Base-by-base conservation (phyloP, 768 basidiomycete species). In the Leccinum obscurum region DNA sequence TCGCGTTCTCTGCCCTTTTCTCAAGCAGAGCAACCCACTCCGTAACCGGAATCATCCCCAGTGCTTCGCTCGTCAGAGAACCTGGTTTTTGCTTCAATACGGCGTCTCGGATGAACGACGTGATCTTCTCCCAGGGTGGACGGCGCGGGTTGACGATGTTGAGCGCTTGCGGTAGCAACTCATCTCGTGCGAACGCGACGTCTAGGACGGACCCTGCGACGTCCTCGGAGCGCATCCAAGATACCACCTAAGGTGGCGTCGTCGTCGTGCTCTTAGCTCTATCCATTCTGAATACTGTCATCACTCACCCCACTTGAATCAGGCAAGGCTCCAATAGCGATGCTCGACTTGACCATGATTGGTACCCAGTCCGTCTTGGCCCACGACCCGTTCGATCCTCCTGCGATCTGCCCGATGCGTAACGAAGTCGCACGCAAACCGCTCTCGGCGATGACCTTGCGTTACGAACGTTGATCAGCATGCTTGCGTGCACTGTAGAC, bases 131-230 rank as follows among this genome's bases (percentile, higher is more conserved):
- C 72, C 77, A 80, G 2, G 67, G 28, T 11, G 76, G 61, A 2
- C 75, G 73, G 11, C 66, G 68, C 1, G 79, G 78, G 66, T 79
- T 77, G 2, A 76, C 76, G 13, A 79, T 54, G 62, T 80, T 78
- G 30, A 76, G 60, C 4, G 69, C 69, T 24, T 60, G 56, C 2
- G 75, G 72, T 20, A 44, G 10, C 44, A 8, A 3, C 0, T 62
- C 59, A 10, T 55, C 50, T 7, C 66, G 55, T 35, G 64, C 46
- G 50, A 76, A 68, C 1, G 72, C 74, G 8, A 77, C 62, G 57
- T 79, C 77, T 8, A 76, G 39, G 13, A 78, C 64, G 34, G 73
- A 58, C 15, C 61, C 57, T 0, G 75, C 68, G 1, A 77, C 77
- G 17, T 72, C 71, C 49, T 78, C 68, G 41, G 76, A 68, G 8